Conservation (phyloP, 305 asterid genomes). For the Salvia sclarea region DNA sequence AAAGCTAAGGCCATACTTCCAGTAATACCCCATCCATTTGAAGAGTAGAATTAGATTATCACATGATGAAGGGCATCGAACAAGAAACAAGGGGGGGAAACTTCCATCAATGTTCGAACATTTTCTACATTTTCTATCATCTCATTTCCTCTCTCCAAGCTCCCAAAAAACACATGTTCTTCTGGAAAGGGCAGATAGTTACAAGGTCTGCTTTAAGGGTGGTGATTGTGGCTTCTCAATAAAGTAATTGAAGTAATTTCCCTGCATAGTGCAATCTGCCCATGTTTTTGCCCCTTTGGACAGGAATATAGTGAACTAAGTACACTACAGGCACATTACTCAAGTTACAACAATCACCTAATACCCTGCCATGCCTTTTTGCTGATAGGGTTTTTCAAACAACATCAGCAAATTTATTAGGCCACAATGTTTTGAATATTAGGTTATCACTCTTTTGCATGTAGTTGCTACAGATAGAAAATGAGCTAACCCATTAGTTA, state of each 20-base stretch:
- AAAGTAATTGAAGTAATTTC: not conserved
- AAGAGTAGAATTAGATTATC: not conserved
- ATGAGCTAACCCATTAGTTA: not conserved
- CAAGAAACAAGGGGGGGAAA: not conserved
- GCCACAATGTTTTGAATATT: not conserved
- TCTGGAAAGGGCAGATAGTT: too few species aligned
- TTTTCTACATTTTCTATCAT: not conserved
- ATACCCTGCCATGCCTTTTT: not conserved
- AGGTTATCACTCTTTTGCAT: not conserved
- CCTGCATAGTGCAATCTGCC: not conserved
- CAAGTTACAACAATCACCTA: constrained; percentile 5
- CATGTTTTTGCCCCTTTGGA: not conserved
- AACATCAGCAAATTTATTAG: not conserved
- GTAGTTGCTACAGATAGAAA: not conserved
- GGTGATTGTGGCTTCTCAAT: not conserved
- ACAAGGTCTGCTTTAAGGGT: not conserved
- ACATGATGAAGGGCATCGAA: not conserved
- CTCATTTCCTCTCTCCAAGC: not conserved
- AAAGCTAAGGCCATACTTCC: not conserved
- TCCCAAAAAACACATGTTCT: not conserved
- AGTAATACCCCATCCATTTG: not conserved
- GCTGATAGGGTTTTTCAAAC: not conserved
- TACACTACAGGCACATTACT: not conserved
- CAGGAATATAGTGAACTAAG: not conserved
- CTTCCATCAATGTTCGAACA: not conserved